These are phyloP conservation scores for Russula emetica DNA, from an alignment of 768 basidiomycete species.

Conservation along the genomic window DNA sequence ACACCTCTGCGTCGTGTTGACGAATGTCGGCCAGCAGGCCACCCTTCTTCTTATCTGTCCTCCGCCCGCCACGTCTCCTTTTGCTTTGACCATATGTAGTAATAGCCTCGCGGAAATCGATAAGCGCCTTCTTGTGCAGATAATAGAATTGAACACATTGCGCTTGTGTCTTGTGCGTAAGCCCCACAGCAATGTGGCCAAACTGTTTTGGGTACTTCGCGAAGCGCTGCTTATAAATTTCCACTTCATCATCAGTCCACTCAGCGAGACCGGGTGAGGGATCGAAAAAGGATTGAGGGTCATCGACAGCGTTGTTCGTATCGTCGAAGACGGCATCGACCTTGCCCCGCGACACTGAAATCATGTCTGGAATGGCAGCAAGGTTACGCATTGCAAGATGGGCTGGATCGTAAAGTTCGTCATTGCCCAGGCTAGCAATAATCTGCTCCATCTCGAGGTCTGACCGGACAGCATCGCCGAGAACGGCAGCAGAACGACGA, in stretches of 20 bases:
- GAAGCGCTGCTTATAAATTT: slow-evolving; percentile 74
- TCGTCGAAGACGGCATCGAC: slow-evolving; percentile 73
- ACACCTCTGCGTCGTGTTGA: slow-evolving; percentile 56
- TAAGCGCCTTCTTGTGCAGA: slow-evolving; percentile 82
- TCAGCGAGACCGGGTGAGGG: slow-evolving; percentile 68
- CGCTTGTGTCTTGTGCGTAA: slow-evolving; percentile 79
- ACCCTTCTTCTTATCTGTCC: slow-evolving; percentile 71
- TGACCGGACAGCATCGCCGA: slow-evolving; percentile 88
- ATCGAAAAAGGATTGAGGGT: slow-evolving; percentile 75
- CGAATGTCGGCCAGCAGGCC: slow-evolving; percentile 77
- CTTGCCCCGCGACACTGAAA: slow-evolving; percentile 58
- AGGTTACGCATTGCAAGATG: slow-evolving; percentile 82
- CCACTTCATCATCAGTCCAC: slow-evolving; percentile 85
- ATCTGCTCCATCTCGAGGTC: slow-evolving; percentile 98
- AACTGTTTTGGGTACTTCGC: slow-evolving; percentile 91
- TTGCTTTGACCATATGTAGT: slow-evolving; percentile 63
- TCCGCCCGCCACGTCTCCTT: slow-evolving; percentile 51
- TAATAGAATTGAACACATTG: slow-evolving; percentile 96
- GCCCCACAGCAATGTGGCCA: slow-evolving; percentile 76
- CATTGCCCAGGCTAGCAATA: slow-evolving; percentile 87
- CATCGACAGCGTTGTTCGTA: slow-evolving; percentile 72
- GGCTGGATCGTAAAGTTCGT: slow-evolving; percentile 89
- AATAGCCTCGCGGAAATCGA: slow-evolving; percentile 79
- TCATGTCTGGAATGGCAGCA: slow-evolving; percentile 88
- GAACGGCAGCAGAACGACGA: slow-evolving; percentile 60